These are phyloP conservation scores for Coffea canephora DNA, from an alignment of 257 asterid species.

Conservation along the genomic window DNA sequence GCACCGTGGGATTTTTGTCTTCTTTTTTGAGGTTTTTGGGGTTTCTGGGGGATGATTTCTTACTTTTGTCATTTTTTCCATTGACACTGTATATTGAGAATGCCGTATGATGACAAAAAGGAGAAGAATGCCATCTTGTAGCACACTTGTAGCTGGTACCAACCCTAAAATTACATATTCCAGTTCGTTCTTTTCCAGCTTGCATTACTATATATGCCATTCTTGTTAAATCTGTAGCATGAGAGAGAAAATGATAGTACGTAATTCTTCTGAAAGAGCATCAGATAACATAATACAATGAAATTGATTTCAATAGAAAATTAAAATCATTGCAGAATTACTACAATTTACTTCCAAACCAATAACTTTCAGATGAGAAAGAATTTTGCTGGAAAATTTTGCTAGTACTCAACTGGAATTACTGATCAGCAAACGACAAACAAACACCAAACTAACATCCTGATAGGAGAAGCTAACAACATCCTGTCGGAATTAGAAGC, in stretches of 20 bases:
- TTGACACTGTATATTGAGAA: slow-evolving; percentile 2
- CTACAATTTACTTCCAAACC: no score
- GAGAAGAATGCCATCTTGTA: neutral
- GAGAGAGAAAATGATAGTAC: neutral
- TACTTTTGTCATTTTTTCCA: neutral
- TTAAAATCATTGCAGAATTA: neutral
- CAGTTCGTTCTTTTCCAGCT: neutral
- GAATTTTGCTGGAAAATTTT: neutral
- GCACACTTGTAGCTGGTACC: no score
- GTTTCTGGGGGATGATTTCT: neutral
- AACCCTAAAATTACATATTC: no score
- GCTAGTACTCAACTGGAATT: neutral
- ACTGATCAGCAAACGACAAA: neutral
- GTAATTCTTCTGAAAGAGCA: neutral
- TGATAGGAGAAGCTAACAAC: neutral
- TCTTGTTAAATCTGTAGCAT: neutral
- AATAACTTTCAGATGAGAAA: no score
- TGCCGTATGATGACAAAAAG: neutral
- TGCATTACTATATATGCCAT: neutral
- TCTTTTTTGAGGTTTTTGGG: neutral
- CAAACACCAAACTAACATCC: neutral
- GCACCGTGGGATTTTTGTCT: neutral
- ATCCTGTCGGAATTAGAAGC: neutral
- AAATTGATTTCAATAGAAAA: neutral
- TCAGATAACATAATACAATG: neutral